Evolutionary conservation across 108 stramenopile species (phyloP).

Genomic region (Asterionellopsis glacialis): DNA sequence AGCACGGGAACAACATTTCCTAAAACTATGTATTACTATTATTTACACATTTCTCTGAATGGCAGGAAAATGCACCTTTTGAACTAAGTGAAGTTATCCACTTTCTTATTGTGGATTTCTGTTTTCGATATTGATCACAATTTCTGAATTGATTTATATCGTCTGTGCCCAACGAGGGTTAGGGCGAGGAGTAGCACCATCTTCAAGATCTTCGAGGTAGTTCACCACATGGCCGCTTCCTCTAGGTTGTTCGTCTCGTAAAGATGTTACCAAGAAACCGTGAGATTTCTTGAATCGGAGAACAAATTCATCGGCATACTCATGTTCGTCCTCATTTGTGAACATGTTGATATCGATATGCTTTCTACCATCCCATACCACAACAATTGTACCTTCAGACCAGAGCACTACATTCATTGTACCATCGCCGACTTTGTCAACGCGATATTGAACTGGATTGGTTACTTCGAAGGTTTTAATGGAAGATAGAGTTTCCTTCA

Average conservation of each 20-base stretch:
- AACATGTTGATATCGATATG: constrained; percentile 63
- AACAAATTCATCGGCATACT: constrained; percentile 1
- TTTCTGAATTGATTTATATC: no score
- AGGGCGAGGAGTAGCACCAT: not conserved
- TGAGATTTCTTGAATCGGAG: not conserved
- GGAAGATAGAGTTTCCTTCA: not conserved
- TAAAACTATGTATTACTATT: no score
- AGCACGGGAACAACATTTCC: no score
- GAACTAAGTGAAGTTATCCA: no score
- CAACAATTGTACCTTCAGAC: constrained; percentile 24
- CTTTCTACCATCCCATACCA: constrained; percentile 57
- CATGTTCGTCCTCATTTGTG: constrained; percentile 30
- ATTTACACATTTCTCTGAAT: no score
- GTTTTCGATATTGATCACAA: no score
- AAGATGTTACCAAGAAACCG: constrained; percentile 8
- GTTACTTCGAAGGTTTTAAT: not conserved
- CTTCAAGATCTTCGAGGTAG: constrained; percentile 26
- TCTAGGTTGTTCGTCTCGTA: constrained; percentile 46
- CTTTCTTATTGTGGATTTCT: no score
- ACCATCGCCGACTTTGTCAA: constrained; percentile 55
- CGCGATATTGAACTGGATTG: not conserved
- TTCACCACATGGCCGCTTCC: constrained; percentile 44
- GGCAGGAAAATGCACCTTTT: no score
- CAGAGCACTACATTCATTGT: constrained; percentile 27
- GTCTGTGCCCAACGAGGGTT: not conserved